These are phyloP conservation scores for Diaporthe australafricana DNA, from an alignment of 2,329 filamentous ascomycete genomes.

Conservation along the genomic window DNA sequence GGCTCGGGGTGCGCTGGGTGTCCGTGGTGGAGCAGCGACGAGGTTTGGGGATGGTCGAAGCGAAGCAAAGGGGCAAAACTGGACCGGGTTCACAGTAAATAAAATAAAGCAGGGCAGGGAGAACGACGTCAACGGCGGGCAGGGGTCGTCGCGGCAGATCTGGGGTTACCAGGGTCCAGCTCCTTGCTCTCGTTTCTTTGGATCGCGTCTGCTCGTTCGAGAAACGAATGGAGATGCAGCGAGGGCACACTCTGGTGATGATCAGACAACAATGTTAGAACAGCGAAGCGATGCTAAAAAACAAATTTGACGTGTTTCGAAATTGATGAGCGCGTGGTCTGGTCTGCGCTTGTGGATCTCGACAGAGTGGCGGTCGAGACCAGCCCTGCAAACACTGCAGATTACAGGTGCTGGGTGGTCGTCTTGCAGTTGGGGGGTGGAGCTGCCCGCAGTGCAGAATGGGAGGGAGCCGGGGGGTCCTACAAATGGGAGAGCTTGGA, in stretches of 20 bases:
- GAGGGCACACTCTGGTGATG: neutral
- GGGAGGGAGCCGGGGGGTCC: neutral
- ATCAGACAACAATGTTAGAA: neutral
- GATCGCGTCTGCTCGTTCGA: neutral
- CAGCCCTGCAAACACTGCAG: constrained; percentile 3
- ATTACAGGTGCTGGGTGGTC: constrained; percentile 19
- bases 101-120: neutral
- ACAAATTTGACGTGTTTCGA: constrained; percentile 28
- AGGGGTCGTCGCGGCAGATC: constrained; percentile 6
- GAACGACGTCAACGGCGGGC: constrained; percentile 12
- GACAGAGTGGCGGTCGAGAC: constrained; percentile 23
- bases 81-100: constrained; percentile 9
- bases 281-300: neutral
- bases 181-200: neutral
- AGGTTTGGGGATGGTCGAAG: neutral
- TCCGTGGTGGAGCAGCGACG: constrained; percentile 15
- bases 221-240: neutral
- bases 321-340: constrained; percentile 24
- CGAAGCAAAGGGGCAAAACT: neutral
- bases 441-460: neutral
- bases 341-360: constrained; percentile 10
- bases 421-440: neutral
- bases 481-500: neutral
- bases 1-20: neutral
- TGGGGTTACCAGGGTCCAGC: neutral